phyloP scores from a whole-genome alignment of 805 yeast genomes.

The Ogataea dorogensis region DNA sequence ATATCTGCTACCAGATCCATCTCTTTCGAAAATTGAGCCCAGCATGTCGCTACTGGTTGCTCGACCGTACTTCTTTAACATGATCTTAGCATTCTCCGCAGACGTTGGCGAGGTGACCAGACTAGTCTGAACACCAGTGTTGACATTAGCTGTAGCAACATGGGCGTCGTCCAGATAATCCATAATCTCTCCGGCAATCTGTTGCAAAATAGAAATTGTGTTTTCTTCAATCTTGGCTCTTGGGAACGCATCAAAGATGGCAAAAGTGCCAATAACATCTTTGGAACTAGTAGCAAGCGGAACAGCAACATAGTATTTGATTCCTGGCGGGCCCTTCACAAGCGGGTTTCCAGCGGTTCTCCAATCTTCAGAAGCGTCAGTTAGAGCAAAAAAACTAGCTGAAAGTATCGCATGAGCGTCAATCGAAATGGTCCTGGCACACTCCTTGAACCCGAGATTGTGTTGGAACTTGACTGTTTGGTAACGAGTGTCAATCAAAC shows the following conservation, averaged over 20 bases:
- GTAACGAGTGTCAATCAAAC: conserved; percentile 49
- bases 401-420: conserved; percentile 72
- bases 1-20: conserved; percentile 65
- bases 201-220: conserved; percentile 37
- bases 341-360: conserved; percentile 61
- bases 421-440: conserved; percentile 55
- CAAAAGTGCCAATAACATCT: conserved; percentile 52
- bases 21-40: conserved; percentile 54
- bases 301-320: conserved; percentile 64
- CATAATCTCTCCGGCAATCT: conserved; percentile 42
- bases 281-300: conserved; percentile 45
- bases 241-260: conserved; percentile 54
- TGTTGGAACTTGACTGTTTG: conserved; percentile 52
- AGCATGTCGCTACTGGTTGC: conserved; percentile 46
- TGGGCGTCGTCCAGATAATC: conserved; percentile 38
- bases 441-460: conserved; percentile 46
- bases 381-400: conserved; percentile 48
- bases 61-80: conserved; percentile 48
- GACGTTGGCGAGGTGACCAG: conserved; percentile 7
- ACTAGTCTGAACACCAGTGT: conserved; percentile 1
- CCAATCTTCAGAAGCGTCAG: conserved; percentile 71
- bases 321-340: conserved; percentile 58
- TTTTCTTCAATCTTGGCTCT: conserved; percentile 37
- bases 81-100: conserved; percentile 13
- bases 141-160: conserved; percentile 3